Evolutionary conservation across 2,329 filamentous ascomycete species (phyloP).

Genomic region (Ascomycota sp.): DNA sequence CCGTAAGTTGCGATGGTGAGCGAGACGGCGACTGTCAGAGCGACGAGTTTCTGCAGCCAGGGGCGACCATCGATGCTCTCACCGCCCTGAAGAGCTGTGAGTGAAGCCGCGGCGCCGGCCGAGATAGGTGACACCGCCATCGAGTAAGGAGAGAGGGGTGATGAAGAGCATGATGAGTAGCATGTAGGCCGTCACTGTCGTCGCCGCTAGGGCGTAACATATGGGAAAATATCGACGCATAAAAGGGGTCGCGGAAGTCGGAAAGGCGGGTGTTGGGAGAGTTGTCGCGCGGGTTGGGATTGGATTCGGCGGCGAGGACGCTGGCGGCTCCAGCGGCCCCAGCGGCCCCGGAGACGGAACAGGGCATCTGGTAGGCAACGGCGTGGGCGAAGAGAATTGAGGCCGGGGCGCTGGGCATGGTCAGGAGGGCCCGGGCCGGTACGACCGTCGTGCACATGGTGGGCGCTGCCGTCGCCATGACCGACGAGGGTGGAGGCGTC

Average conservation of each 20-base stretch:
- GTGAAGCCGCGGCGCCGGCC: constrained; percentile 73
- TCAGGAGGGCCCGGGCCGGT: constrained; percentile 23
- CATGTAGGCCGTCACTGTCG: constrained; percentile 79
- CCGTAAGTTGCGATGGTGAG: constrained; percentile 85
- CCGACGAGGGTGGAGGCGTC: neutral
- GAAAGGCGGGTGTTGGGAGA: constrained; percentile 24
- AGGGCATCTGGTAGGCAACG: constrained; percentile 29
- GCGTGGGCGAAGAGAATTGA: constrained; percentile 36
- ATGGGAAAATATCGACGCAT: constrained; percentile 84
- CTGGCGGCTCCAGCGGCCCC: constrained; percentile 5
- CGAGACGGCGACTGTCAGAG: constrained; percentile 58
- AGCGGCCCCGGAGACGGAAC: constrained; percentile 8
- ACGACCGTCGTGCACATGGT: constrained; percentile 21
- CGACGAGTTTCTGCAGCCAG: constrained; percentile 74
- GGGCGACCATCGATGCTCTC: constrained; percentile 80
- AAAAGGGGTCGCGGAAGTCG: constrained; percentile 71
- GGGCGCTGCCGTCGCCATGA: constrained; percentile 6
- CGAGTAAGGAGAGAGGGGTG: constrained; percentile 81
- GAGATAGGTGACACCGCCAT: constrained; percentile 65
- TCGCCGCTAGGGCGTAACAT: constrained; percentile 78
- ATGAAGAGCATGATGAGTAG: constrained; percentile 87
- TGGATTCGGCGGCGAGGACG: constrained; percentile 18
- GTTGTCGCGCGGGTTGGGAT: constrained; percentile 9
- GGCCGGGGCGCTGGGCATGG: constrained; percentile 27
- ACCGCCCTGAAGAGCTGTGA: constrained; percentile 53